These are phyloP conservation scores for Stephanodiscus minutulus DNA, from an alignment of 108 stramenopile genomes.

Conservation along the genomic window DNA sequence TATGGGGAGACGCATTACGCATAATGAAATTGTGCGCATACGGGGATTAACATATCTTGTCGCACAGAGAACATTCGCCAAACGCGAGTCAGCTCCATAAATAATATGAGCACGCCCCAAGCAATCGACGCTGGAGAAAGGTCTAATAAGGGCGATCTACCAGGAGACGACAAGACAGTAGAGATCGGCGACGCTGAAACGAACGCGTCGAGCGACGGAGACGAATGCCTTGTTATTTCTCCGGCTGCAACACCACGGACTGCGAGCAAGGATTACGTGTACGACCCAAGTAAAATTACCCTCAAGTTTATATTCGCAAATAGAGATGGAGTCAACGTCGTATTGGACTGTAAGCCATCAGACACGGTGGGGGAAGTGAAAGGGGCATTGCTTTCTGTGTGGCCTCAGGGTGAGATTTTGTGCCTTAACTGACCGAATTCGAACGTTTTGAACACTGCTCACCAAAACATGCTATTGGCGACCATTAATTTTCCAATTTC, in stretches of 20 bases:
- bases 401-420: conserved; percentile 75
- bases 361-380: conserved; percentile 83
- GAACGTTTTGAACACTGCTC: not conserved
- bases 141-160: no score
- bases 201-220: not conserved
- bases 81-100: no score
- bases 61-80: no score
- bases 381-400: conserved; percentile 75
- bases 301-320: conserved; percentile 85
- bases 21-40: no score
- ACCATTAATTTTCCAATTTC: not conserved
- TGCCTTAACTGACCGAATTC: conserved; percentile 3
- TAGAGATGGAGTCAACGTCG: conserved; percentile 77
- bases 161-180: not conserved
- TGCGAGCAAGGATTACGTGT: conserved; percentile 10
- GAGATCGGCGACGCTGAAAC: not conserved
- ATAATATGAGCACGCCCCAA: conserved; percentile 1
- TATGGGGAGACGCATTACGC: no score
- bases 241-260: not conserved
- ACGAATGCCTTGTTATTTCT: not conserved
- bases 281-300: conserved; percentile 80
- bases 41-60: no score
- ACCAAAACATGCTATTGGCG: no score
- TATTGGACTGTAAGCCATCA: conserved; percentile 70
- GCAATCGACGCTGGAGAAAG: conserved; percentile 6